Evolutionary conservation across 2,329 filamentous ascomycete species (phyloP).

Genomic region (Escovopsis sp.): DNA sequence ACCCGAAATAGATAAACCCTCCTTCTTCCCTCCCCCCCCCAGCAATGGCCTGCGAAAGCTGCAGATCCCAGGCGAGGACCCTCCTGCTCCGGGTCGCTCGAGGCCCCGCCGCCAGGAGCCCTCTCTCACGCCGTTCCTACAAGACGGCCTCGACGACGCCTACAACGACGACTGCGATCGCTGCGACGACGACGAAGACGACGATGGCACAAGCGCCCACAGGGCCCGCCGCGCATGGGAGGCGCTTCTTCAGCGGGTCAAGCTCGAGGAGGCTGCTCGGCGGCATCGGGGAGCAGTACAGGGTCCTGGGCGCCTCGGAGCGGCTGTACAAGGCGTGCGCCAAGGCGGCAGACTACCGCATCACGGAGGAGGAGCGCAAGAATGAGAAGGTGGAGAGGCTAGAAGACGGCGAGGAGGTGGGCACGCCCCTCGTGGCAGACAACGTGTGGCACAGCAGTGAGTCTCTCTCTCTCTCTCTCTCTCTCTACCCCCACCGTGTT

Average conservation of each 20-base stretch:
- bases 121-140: conserved; percentile 8
- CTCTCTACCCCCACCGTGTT: not conserved
- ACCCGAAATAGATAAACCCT: not conserved
- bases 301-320: conserved; percentile 67
- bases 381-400: conserved; percentile 55
- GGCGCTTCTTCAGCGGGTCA: conserved; percentile 24
- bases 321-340: conserved; percentile 64
- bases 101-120: conserved; percentile 12
- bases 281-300: conserved; percentile 39
- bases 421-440: conserved; percentile 23
- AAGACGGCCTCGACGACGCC: conserved; percentile 1
- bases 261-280: conserved; percentile 17
- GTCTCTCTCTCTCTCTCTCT: conserved; percentile 11
- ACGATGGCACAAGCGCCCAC: not conserved
- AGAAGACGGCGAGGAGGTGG: conserved; percentile 69
- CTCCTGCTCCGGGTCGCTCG: conserved; percentile 22
- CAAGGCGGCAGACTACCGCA: conserved; percentile 58
- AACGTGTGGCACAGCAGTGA: conserved; percentile 62
- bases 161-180: not conserved
- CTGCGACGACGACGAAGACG: conserved; percentile 3
- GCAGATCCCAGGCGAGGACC: conserved; percentile 28
- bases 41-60: conserved; percentile 35
- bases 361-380: conserved; percentile 52
- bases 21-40: not conserved
- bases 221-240: too few species aligned